phyloP scores from a whole-genome alignment of 352 stramenopile species.

The Phytophthora pistaciae region DNA sequence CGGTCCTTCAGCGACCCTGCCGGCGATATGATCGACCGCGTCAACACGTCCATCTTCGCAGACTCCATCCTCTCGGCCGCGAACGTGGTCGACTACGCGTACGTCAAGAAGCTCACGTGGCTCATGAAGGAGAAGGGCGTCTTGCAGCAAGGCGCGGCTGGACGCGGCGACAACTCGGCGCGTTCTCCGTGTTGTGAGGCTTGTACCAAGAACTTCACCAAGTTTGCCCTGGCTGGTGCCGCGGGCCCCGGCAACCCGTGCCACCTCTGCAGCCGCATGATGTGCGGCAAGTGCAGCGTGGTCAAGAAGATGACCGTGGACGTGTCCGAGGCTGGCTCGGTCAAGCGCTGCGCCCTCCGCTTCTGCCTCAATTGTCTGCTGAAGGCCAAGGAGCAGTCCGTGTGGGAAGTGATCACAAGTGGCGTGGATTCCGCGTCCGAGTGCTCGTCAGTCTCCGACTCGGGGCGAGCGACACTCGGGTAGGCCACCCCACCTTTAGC shows the following conservation, averaged over 20 bases:
- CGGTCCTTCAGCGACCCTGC: constrained; percentile 44
- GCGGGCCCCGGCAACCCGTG: constrained; percentile 25
- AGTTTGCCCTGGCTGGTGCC: constrained; percentile 11
- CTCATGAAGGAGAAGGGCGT: constrained; percentile 36
- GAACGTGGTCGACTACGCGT: constrained; percentile 45
- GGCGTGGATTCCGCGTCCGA: constrained; percentile 18
- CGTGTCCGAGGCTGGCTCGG: constrained; percentile 30
- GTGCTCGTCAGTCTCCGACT: constrained; percentile 17
- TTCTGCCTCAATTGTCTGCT: constrained; percentile 63
- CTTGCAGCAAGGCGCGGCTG: neutral
- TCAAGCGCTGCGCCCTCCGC: constrained; percentile 39
- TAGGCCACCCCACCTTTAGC: neutral
- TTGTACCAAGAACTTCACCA: constrained; percentile 14
- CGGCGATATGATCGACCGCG: constrained; percentile 34
- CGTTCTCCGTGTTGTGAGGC: constrained; percentile 33
- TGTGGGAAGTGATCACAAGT: constrained; percentile 50
- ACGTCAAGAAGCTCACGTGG: constrained; percentile 58
- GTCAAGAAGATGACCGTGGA: constrained; percentile 64
- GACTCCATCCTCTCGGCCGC: constrained; percentile 25
- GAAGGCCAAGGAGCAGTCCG: constrained; percentile 48
- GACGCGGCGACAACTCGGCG: neutral
- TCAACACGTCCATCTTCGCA: constrained; percentile 26
- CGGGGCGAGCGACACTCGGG: neutral
- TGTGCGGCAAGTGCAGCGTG: constrained; percentile 59
- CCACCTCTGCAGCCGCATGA: constrained; percentile 46